Conservation (phyloP, 768 basidiomycete genomes). For the Trametes coccinea region DNA sequence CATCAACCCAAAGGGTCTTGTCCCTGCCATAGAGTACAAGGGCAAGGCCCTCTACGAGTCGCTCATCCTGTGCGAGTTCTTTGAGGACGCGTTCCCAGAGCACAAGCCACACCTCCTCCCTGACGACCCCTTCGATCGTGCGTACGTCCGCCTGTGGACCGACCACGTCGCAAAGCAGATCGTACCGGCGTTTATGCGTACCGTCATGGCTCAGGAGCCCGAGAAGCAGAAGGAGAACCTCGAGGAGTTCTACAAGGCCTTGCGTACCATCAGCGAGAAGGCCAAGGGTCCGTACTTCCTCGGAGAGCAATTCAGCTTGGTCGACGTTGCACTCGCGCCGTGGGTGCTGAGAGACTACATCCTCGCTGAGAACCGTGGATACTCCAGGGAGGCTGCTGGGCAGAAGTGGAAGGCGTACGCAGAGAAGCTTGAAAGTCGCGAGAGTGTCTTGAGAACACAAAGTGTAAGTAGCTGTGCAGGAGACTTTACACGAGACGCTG, state of each 20-base stretch:
- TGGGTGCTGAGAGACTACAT: slow-evolving; percentile 54
- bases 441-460: slow-evolving; percentile 47
- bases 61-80: slow-evolving; percentile 61
- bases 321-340: slow-evolving; percentile 57
- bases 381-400: slow-evolving; percentile 44
- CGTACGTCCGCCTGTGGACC: slow-evolving; percentile 55
- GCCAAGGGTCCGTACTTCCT: slow-evolving; percentile 56
- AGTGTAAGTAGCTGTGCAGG: background rate
- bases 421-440: slow-evolving; percentile 41
- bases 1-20: slow-evolving; percentile 71
- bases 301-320: slow-evolving; percentile 53
- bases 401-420: slow-evolving; percentile 48
- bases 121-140: slow-evolving; percentile 50
- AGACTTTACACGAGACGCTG: background rate
- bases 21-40: slow-evolving; percentile 56
- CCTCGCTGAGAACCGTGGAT: slow-evolving; percentile 50
- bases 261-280: slow-evolving; percentile 38
- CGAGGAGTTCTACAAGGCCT: slow-evolving; percentile 39
- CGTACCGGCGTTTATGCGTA: slow-evolving; percentile 51
- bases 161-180: slow-evolving; percentile 56
- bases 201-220: slow-evolving; percentile 35
- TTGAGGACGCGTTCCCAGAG: slow-evolving; percentile 59
- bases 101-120: slow-evolving; percentile 52
- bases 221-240: slow-evolving; percentile 39
- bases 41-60: slow-evolving; percentile 63